phyloP scores from a whole-genome alignment of 768 basidiomycete species.

The Boletus rex-veris region DNA sequence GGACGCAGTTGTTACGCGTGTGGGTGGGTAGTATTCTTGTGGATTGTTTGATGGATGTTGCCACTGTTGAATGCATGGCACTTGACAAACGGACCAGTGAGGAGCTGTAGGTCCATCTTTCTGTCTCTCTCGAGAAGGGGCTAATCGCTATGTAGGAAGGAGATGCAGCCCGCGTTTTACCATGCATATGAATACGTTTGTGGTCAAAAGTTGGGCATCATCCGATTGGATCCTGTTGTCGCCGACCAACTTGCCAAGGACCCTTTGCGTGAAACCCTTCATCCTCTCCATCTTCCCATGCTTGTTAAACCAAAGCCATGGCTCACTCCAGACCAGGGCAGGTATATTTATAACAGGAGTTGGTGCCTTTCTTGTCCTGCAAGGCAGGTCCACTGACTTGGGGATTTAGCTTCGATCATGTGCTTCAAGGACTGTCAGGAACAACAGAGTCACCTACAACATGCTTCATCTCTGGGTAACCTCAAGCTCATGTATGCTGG shows the following conservation, averaged over 20 bases:
- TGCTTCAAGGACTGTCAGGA: conserved; percentile 89
- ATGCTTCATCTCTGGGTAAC: conserved; percentile 69
- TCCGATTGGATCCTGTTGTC: conserved; percentile 81
- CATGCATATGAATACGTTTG: conserved; percentile 91
- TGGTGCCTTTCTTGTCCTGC: conserved; percentile 21
- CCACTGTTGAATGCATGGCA: conserved; percentile 64
- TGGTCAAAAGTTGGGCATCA: conserved; percentile 89
- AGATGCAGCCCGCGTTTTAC: conserved; percentile 85
- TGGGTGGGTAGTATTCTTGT: conserved; percentile 81
- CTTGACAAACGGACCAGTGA: conserved; percentile 57
- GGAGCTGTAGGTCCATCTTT: conserved; percentile 45
- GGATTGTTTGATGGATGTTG: conserved; percentile 79
- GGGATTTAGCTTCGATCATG: conserved; percentile 63
- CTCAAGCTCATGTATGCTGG: conserved; percentile 85
- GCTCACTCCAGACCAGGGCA: conserved; percentile 72
- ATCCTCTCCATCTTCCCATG: conserved; percentile 96
- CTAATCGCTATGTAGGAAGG: conserved; percentile 43
- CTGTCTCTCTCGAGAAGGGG: background rate
- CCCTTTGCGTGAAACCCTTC: conserved; percentile 62
- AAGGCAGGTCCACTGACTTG: background rate
- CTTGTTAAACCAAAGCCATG: conserved; percentile 87
- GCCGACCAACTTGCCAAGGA: conserved; percentile 77
- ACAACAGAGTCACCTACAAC: conserved; percentile 72
- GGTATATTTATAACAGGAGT: conserved; percentile 80
- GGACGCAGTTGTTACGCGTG: conserved; percentile 76